Conservation (phyloP, 148 eudicot species). For the Amaranthus palmeri region DNA sequence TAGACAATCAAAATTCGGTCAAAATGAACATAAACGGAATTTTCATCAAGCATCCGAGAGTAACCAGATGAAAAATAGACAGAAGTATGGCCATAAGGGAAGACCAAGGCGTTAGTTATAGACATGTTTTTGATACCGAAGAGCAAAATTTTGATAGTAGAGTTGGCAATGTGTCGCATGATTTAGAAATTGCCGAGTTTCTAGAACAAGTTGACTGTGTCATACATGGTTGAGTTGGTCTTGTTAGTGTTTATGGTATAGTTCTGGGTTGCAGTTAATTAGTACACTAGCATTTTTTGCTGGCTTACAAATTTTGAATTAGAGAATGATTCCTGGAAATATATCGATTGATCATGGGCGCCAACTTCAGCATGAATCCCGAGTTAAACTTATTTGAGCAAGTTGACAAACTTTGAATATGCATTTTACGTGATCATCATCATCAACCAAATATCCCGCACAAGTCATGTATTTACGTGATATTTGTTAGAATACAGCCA, state of each 20-base stretch:
- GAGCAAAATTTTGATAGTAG: slow-evolving; percentile 22
- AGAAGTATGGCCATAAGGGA: slow-evolving; percentile 8
- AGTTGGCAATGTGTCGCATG: not conserved
- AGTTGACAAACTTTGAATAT: no score
- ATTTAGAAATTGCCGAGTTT: not conserved
- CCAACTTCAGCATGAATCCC: no score
- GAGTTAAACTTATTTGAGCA: no score
- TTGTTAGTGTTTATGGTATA: not conserved
- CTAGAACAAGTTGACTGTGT: not conserved
- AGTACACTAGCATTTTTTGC: no score
- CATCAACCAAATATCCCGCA: no score
- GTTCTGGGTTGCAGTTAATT: not conserved
- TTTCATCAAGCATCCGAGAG: slow-evolving; percentile 17
- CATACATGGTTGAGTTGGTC: not conserved
- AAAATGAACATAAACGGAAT: slow-evolving; percentile 15
- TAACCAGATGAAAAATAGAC: slow-evolving; percentile 15
- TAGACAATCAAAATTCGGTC: slow-evolving; percentile 6
- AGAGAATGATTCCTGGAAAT: no score
- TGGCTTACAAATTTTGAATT: no score
- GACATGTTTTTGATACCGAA: not conserved
- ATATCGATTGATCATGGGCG: no score
- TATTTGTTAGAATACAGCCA: no score
- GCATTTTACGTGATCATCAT: no score
- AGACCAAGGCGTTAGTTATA: not conserved
- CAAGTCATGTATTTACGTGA: no score